Percentiles rank a stretch among this genome's conserved stretches.
These are phyloP conservation scores for Boeremia exigua DNA, from an alignment of 2,329 filamentous ascomycete species.

Conservation along the genomic window DNA sequence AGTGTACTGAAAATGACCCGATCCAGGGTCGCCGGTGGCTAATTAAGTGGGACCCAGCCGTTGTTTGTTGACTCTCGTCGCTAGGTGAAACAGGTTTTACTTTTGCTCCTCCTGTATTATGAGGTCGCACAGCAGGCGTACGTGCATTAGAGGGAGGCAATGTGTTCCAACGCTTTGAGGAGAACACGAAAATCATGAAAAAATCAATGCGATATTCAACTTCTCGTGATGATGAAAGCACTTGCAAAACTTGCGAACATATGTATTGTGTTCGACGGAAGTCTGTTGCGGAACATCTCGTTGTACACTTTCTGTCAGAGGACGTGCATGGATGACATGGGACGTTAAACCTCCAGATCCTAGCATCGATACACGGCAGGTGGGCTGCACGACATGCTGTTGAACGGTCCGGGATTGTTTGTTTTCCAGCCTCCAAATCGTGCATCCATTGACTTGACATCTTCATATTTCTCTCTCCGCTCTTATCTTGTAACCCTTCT, in stretches of 20 bases:
- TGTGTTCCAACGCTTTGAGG: constrained; percentile 14
- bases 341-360: background rate
- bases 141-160: constrained; percentile 10
- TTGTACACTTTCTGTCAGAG: background rate
- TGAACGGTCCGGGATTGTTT: constrained; percentile 3
- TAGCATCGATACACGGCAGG: constrained; percentile 10
- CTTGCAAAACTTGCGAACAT: too few relatives aligned
- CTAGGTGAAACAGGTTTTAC: constrained; percentile 1
- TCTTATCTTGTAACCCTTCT: background rate
- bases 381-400: constrained; percentile 3
- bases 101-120: constrained; percentile 7
- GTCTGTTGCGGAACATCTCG: background rate
- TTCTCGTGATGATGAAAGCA: background rate
- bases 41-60: background rate
- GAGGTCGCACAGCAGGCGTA: constrained; percentile 20
- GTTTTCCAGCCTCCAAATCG: constrained; percentile 3
- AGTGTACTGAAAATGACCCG: background rate
- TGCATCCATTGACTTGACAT: background rate
- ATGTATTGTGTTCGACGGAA: too few relatives aligned
- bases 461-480: background rate
- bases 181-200: background rate
- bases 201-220: too few relatives aligned
- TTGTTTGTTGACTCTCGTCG: constrained; percentile 11
- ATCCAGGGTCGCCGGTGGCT: background rate
- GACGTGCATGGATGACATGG: background rate